Evolutionary conservation across 2,329 filamentous ascomycete species (phyloP).

Genomic region (Colletotrichum godetiae): DNA sequence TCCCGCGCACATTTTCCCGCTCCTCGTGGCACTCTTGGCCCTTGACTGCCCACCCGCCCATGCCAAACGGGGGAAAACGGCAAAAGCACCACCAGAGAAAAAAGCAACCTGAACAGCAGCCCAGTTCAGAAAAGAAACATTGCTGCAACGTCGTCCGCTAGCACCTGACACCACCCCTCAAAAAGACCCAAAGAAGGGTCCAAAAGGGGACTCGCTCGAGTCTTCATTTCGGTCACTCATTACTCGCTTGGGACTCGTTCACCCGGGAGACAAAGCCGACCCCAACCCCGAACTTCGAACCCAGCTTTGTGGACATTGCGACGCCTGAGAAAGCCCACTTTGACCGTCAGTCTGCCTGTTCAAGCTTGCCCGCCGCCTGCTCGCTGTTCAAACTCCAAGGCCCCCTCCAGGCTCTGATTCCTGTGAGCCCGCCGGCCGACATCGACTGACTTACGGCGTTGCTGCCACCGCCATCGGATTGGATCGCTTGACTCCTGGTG

Average conservation of each 20-base stretch:
- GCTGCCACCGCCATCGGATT: neutral
- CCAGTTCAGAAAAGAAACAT: neutral
- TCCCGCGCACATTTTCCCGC: constrained; percentile 10
- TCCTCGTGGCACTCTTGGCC: constrained; percentile 16
- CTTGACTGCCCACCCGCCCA: constrained; percentile 17
- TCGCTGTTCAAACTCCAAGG: too few relatives aligned
- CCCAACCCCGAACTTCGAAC: constrained; percentile 1
- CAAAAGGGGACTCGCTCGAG: constrained; percentile 2
- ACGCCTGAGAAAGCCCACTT: constrained; percentile 18
- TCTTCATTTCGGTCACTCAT: constrained; percentile 22
- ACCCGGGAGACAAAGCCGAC: constrained; percentile 8
- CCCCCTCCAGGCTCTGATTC: neutral
- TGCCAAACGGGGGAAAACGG: constrained; percentile 12
- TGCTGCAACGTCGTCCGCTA: constrained; percentile 19
- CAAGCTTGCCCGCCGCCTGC: neutral
- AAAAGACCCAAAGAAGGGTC: neutral
- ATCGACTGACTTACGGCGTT: neutral
- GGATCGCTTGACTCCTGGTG: neutral
- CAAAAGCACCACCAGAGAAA: neutral
- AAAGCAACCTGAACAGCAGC: constrained; percentile 10
- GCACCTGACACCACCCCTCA: neutral
- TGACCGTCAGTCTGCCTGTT: neutral
- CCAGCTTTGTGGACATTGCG: constrained; percentile 34
- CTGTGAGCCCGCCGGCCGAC: neutral
- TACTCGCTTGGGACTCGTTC: constrained; percentile 25